Evolutionary conservation across 2,329 filamentous ascomycete genomes (phyloP).

Genomic region (Apiospora saccharicola): DNA sequence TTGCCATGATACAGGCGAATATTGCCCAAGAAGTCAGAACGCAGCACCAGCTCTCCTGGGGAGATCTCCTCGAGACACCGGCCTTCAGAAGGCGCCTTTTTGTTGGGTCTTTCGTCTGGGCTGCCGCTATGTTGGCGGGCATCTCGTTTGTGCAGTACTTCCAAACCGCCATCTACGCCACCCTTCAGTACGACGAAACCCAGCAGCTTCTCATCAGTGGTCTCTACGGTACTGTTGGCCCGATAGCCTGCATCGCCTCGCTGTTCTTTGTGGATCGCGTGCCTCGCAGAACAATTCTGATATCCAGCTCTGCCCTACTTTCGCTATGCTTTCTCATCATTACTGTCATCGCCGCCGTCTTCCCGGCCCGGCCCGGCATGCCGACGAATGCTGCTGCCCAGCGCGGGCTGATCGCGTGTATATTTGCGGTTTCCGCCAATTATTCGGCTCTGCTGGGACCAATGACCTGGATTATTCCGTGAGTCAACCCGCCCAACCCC

Average conservation of each 20-base stretch:
- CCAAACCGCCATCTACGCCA: conserved; percentile 51
- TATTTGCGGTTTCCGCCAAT: conserved; percentile 49
- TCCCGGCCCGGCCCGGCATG: conserved; percentile 44
- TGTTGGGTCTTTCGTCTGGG: conserved; percentile 50
- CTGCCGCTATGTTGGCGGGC: conserved; percentile 49
- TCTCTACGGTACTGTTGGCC: conserved; percentile 47
- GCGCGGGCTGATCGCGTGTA: conserved; percentile 48
- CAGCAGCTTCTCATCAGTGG: conserved; percentile 49
- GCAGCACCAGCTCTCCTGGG: conserved; percentile 43
- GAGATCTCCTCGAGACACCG: conserved; percentile 42
- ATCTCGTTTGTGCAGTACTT: conserved; percentile 53
- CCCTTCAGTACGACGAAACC: conserved; percentile 46
- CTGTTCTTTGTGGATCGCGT: conserved; percentile 50
- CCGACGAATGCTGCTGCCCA: conserved; percentile 49
- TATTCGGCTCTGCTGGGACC: conserved; percentile 48
- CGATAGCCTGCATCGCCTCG: conserved; percentile 46
- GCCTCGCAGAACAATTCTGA: conserved; percentile 46
- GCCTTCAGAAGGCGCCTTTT: conserved; percentile 48
- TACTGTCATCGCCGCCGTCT: conserved; percentile 47
- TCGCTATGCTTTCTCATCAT: conserved; percentile 49
- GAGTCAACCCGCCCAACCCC: conserved; percentile 28
- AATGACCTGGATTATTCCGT: conserved; percentile 54
- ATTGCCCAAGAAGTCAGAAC: conserved; percentile 44
- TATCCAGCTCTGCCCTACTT: conserved; percentile 45
- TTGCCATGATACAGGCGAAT: conserved; percentile 44